Percentiles rank a stretch among this genome's conserved stretches.
phyloP scores from a whole-genome alignment of 768 basidiomycete genomes.

The Phanerochaete sordida region DNA sequence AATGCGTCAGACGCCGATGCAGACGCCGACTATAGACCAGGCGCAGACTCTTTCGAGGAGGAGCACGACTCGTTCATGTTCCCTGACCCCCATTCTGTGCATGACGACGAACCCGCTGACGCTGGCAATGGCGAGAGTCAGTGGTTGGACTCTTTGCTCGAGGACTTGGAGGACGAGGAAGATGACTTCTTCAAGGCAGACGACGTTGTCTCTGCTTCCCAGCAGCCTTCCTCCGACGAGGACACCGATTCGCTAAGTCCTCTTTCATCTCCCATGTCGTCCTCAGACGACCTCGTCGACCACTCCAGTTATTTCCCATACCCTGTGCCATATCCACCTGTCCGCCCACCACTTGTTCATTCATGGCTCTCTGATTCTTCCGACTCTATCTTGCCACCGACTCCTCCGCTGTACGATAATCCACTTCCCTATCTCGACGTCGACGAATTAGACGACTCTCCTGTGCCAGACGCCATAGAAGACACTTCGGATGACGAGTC shows the following conservation, averaged over 20 bases:
- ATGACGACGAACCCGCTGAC: conserved; percentile 37
- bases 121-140: conserved; percentile 60
- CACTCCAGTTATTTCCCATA: conserved; percentile 44
- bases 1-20: conserved; percentile 24
- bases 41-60: conserved; percentile 45
- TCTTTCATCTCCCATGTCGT: conserved; percentile 66
- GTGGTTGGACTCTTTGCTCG: conserved; percentile 81
- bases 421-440: conserved; percentile 60
- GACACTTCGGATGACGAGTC: conserved; percentile 86
- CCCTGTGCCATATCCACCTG: conserved; percentile 66
- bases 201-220: conserved; percentile 14
- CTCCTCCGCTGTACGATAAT: conserved; percentile 38
- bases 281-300: conserved; percentile 68
- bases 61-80: conserved; percentile 76
- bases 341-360: conserved; percentile 54
- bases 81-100: conserved; percentile 63
- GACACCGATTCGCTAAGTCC: conserved; percentile 57
- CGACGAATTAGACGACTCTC: conserved; percentile 64
- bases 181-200: conserved; percentile 48
- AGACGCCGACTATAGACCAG: conserved; percentile 33
- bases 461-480: conserved; percentile 79
- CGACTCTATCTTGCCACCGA: conserved; percentile 36
- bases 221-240: conserved; percentile 53
- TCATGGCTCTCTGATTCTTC: conserved; percentile 46
- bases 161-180: conserved; percentile 69